A percentile compares a stretch with the other conserved stretches of the same genome.
Evolutionary conservation across 257 asterid species (phyloP).

Genomic region (Solanum medicagineum): DNA sequence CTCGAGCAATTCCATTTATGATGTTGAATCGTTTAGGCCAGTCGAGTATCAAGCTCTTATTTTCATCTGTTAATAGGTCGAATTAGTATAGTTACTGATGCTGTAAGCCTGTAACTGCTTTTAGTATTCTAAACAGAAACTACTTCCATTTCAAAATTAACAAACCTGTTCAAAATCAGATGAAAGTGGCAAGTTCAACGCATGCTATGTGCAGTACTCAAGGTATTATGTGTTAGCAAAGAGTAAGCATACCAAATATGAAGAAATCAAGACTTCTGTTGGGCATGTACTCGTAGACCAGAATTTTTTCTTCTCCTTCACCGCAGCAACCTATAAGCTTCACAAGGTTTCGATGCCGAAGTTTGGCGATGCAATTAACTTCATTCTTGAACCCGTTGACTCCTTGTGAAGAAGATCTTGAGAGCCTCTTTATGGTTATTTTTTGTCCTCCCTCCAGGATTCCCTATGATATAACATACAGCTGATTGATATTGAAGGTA

Average conservation of each 20-base stretch:
- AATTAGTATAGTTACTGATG: background rate
- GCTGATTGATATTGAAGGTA: background rate
- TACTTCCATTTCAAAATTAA: background rate
- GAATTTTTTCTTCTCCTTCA: constrained; percentile 6
- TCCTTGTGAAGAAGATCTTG: constrained; percentile 22
- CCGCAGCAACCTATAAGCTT: constrained; percentile 24
- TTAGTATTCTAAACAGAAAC: background rate
- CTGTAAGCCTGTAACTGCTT: background rate
- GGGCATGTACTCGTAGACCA: background rate
- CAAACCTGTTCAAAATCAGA: background rate
- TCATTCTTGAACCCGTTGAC: constrained; percentile 23
- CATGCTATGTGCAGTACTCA: background rate
- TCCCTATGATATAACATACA: constrained; percentile 2
- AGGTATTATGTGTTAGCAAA: background rate
- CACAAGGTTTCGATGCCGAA: constrained; percentile 1
- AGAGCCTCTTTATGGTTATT: constrained; percentile 27
- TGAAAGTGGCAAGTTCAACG: background rate
- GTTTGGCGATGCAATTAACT: background rate
- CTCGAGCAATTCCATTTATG: background rate
- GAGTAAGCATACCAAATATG: constrained; percentile 11
- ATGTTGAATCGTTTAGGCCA: background rate
- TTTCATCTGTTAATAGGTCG: background rate
- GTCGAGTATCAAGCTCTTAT: background rate
- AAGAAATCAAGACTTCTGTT: constrained; percentile 19
- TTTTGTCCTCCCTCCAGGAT: constrained; percentile 6